Evolutionary conservation across 2,329 filamentous ascomycete genomes (phyloP).

Genomic region (Penicillium hesseltinei): DNA sequence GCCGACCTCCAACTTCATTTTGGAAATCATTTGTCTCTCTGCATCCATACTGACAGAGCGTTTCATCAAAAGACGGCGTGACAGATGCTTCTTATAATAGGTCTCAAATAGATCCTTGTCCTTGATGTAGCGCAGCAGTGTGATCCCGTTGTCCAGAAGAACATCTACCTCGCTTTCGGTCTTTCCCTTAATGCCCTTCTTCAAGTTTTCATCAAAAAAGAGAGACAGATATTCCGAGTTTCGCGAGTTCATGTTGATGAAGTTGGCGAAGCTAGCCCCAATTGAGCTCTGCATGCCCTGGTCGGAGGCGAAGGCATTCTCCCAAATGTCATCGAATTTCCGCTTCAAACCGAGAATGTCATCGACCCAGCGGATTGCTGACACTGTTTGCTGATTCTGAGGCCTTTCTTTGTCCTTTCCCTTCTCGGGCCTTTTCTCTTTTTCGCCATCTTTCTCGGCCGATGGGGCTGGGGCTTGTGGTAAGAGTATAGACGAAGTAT

Average conservation of each 20-base stretch:
- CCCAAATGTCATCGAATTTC: constrained; percentile 82
- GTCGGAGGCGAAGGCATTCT: constrained; percentile 70
- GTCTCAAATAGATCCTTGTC: constrained; percentile 95
- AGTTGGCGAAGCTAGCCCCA: constrained; percentile 82
- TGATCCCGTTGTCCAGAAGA: constrained; percentile 85
- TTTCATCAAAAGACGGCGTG: constrained; percentile 78
- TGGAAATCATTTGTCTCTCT: constrained; percentile 91
- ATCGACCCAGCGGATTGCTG: constrained; percentile 93
- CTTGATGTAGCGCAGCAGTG: constrained; percentile 79
- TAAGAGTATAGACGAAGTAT: constrained; percentile 55
- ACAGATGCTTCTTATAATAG: constrained; percentile 97
- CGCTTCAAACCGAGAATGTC: constrained; percentile 82
- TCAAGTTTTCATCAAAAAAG: constrained; percentile 95
- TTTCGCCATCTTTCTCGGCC: constrained; percentile 50
- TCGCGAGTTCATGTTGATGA: constrained; percentile 86
- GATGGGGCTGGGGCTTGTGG: constrained; percentile 49
- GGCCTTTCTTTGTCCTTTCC: constrained; percentile 52
- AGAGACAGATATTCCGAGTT: constrained; percentile 91
- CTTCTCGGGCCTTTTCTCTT: constrained; percentile 50
- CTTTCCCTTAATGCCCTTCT: constrained; percentile 89
- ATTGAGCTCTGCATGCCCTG: constrained; percentile 76
- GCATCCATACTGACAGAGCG: constrained; percentile 89
- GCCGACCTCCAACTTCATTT: constrained; percentile 95
- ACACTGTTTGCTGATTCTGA: constrained; percentile 75
- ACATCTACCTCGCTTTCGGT: constrained; percentile 82